Conservation (phyloP, 2,329 filamentous ascomycete genomes). For the Calycina marina region DNA sequence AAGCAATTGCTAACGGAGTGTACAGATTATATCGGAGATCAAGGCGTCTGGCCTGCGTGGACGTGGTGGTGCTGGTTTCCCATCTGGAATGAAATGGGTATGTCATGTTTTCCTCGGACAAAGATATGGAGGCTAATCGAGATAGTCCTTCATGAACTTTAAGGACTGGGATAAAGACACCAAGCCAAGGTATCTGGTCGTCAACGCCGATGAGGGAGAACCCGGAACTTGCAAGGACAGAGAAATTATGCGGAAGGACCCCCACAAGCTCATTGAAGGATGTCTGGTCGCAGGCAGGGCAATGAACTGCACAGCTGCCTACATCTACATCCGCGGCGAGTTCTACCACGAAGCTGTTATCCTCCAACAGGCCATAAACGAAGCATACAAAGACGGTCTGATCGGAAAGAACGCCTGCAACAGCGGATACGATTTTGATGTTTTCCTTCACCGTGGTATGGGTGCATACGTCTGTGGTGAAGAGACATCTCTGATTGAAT, state of each 20-base stretch:
- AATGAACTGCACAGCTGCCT: slow-evolving; percentile 97
- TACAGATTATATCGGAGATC: slow-evolving; percentile 82
- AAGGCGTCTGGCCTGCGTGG: slow-evolving; percentile 93
- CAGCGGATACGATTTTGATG: slow-evolving; percentile 94
- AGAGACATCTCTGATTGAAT: slow-evolving; percentile 96
- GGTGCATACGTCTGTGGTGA: slow-evolving; percentile 97
- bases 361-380: slow-evolving; percentile 89
- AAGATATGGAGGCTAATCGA: slow-evolving; percentile 9
- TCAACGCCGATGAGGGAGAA: slow-evolving; percentile 98
- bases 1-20: slow-evolving; percentile 10
- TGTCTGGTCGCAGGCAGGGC: slow-evolving; percentile 90
- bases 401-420: slow-evolving; percentile 98
- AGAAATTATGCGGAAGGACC: slow-evolving; percentile 99
- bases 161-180: slow-evolving; percentile 98
- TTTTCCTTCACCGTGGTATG: slow-evolving; percentile 91
- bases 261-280: slow-evolving; percentile 96
- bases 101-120: slow-evolving; percentile 23
- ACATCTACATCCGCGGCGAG: slow-evolving; percentile 98
- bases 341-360: slow-evolving; percentile 94
- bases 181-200: slow-evolving; percentile 90
- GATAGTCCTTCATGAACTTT: slow-evolving; percentile 97
- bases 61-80: slow-evolving; percentile 93
- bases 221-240: slow-evolving; percentile 98
- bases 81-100: slow-evolving; percentile 98
- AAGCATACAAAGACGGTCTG: slow-evolving; percentile 85